Conservation (phyloP, 2,329 filamentous ascomycete species). For the Fonsecaea pedrosoi region DNA sequence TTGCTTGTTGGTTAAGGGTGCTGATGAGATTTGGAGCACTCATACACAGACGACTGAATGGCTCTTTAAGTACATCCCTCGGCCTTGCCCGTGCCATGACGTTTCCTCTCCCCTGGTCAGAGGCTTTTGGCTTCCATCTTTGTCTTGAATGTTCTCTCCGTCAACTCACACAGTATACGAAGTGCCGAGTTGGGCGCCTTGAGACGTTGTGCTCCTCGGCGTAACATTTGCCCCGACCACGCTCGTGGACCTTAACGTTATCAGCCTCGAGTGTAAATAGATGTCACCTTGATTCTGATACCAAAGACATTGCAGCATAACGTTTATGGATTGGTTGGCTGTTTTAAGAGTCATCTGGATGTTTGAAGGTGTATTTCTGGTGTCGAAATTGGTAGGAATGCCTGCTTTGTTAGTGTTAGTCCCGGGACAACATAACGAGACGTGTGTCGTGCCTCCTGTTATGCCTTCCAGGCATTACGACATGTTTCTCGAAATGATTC, state of each 20-base stretch:
- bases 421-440: background rate
- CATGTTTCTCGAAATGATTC: background rate
- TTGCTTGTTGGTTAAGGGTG: background rate
- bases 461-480: background rate
- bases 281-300: background rate
- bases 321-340: background rate
- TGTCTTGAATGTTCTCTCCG: background rate
- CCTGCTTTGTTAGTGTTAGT: background rate
- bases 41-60: background rate
- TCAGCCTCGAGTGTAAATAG: background rate
- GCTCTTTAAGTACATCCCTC: background rate
- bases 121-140: background rate
- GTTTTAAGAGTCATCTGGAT: background rate
- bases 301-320: background rate
- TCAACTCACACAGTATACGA: background rate
- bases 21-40: background rate
- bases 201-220: background rate
- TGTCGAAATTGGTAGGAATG: background rate
- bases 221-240: background rate
- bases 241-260: conserved; percentile 7
- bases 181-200: background rate
- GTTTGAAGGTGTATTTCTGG: background rate
- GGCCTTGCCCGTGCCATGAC: background rate
- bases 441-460: background rate
- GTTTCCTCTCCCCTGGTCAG: background rate